phyloP scores from a whole-genome alignment of 306 rosid genomes.

The Vigna nakashimae region DNA sequence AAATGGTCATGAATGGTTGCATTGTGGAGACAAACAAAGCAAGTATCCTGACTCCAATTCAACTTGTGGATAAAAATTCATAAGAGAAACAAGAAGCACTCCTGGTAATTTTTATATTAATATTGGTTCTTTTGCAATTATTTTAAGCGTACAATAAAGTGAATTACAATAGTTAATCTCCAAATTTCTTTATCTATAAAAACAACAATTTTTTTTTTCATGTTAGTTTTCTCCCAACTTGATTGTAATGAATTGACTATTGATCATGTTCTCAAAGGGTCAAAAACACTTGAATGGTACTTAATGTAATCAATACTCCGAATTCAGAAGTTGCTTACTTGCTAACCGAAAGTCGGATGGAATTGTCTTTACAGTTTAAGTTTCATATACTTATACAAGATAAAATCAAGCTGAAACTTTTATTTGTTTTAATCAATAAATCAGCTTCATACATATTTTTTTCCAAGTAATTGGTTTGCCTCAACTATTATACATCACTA shows the following conservation, averaged over 20 bases:
- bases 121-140: slow-evolving; percentile 21
- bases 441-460: not conserved
- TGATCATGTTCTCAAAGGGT: slow-evolving; percentile 6
- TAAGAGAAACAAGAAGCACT: slow-evolving; percentile 37
- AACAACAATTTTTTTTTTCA: not conserved
- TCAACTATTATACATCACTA: not conserved
- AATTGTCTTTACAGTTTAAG: not conserved
- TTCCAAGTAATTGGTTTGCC: not conserved
- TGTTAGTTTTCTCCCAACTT: not conserved
- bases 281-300: not conserved
- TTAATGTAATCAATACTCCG: slow-evolving; percentile 11
- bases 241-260: slow-evolving; percentile 13
- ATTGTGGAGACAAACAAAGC: slow-evolving; percentile 83
- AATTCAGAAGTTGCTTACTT: not conserved
- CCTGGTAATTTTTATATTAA: slow-evolving; percentile 37
- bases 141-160: slow-evolving; percentile 22
- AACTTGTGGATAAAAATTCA: slow-evolving; percentile 85
- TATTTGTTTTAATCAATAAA: not conserved
- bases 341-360: not conserved
- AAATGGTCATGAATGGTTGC: slow-evolving; percentile 96
- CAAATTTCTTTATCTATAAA: slow-evolving; percentile 19
- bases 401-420: not conserved
- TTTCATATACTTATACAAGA: not conserved
- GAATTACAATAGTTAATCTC: not conserved
- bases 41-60: slow-evolving; percentile 83